Conservation (phyloP, 148 eudicot genomes). For the Arctostaphylos glauca region DNA sequence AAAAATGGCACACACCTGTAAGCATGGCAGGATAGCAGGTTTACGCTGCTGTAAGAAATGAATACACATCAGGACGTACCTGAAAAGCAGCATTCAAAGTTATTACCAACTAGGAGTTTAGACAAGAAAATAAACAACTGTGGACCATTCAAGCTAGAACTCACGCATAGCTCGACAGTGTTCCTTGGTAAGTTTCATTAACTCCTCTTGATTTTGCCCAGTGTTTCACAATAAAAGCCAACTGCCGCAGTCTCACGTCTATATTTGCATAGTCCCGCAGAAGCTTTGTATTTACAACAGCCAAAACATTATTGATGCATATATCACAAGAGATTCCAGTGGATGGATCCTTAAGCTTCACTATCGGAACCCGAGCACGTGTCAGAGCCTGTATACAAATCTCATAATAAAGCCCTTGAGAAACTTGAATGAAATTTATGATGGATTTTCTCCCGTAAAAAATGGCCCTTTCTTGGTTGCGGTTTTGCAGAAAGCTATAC, state of each 20-base stretch:
- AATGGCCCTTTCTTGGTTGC: neutral
- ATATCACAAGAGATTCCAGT: constrained; percentile 91
- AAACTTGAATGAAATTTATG: constrained; percentile 1
- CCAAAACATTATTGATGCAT: constrained; percentile 86
- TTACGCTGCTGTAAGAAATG: constrained; percentile 85
- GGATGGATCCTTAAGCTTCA: constrained; percentile 91
- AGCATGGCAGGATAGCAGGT: constrained; percentile 94
- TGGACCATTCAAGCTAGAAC: constrained; percentile 24
- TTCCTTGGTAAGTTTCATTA: constrained; percentile 93
- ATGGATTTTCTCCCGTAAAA: neutral
- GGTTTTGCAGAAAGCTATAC: too few relatives aligned
- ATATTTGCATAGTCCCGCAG: constrained; percentile 84
- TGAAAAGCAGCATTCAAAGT: constrained; percentile 33
- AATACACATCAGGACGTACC: constrained; percentile 98
- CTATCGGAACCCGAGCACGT: constrained; percentile 93
- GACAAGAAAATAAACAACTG: neutral
- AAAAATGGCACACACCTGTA: constrained; percentile 54
- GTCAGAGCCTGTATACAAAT: constrained; percentile 64
- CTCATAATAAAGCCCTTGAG: constrained; percentile 1
- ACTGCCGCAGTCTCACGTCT: constrained; percentile 77
- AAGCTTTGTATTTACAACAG: constrained; percentile 88
- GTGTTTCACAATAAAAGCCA: constrained; percentile 94
- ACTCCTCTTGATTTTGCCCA: constrained; percentile 97
- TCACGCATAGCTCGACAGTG: constrained; percentile 97
- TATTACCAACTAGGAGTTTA: constrained; percentile 18